phyloP scores from a whole-genome alignment of 345 rosid species.

The Limnanthes douglasii region DNA sequence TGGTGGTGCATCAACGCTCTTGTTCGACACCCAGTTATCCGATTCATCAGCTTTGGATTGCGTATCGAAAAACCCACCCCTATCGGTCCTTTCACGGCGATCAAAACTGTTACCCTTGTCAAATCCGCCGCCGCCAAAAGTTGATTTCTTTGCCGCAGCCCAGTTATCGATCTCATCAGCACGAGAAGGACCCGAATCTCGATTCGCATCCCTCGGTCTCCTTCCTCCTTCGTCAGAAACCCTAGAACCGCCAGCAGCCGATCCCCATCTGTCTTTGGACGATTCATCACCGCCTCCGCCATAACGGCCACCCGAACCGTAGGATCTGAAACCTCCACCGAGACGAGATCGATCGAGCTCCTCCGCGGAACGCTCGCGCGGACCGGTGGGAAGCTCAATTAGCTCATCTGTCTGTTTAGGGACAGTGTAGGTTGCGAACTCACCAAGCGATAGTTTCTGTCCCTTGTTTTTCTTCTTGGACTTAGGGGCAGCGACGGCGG shows the following conservation, averaged over 20 bases:
- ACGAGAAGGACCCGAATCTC: conserved; percentile 53
- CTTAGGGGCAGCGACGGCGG: conserved; percentile 59
- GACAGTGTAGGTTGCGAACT: conserved; percentile 25
- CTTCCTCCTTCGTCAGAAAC: conserved; percentile 24
- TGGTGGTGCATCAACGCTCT: conserved; percentile 20
- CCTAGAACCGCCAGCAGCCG: conserved; percentile 44
- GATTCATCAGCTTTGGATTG: conserved; percentile 86
- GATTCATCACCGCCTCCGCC: conserved; percentile 42
- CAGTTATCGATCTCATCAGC: conserved; percentile 93
- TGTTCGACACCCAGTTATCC: conserved; percentile 64
- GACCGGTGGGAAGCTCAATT: conserved; percentile 67
- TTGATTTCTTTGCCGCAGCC: conserved; percentile 53
- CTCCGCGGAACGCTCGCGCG: conserved; percentile 73
- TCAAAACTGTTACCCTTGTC: conserved; percentile 33
- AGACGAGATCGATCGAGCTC: conserved; percentile 66
- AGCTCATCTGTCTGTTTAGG: conserved; percentile 35
- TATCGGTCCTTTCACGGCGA: conserved; percentile 34
- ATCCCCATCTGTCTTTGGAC: conserved; percentile 43
- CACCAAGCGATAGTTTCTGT: conserved; percentile 52
- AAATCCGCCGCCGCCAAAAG: conserved; percentile 13
- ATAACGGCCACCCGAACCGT: conserved; percentile 16
- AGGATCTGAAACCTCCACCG: conserved; percentile 65
- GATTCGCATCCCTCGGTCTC: conserved; percentile 26
- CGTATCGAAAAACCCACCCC: conserved; percentile 45
- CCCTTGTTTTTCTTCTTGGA: conserved; percentile 62